Evolutionary conservation across 2,329 filamentous ascomycete species (phyloP).

Genomic region (Ilyonectria robusta): DNA sequence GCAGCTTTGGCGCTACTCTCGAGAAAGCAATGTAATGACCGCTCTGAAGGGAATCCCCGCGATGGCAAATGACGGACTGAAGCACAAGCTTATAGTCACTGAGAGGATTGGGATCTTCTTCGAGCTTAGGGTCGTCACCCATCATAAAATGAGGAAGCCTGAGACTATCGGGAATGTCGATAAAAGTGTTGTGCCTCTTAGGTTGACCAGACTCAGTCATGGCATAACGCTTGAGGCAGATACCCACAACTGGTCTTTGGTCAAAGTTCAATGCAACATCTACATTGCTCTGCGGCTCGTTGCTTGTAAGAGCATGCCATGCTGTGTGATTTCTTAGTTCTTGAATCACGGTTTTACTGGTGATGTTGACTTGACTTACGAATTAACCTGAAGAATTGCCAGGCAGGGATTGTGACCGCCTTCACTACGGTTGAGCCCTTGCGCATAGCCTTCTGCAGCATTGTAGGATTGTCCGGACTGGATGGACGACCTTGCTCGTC

Average conservation of each 20-base stretch:
- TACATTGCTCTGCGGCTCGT: conserved; percentile 73
- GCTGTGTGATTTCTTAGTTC: conserved; percentile 68
- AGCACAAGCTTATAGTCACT: conserved; percentile 93
- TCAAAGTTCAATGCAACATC: conserved; percentile 93
- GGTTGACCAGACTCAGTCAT: conserved; percentile 79
- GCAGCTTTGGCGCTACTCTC: conserved; percentile 75
- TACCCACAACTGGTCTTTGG: conserved; percentile 87
- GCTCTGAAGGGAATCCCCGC: conserved; percentile 86
- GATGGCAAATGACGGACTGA: conserved; percentile 93
- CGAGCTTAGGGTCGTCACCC: conserved; percentile 78
- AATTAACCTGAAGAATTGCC: conserved; percentile 96
- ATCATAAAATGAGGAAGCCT: conserved; percentile 91
- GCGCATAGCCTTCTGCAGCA: conserved; percentile 60
- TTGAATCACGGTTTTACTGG: neutral
- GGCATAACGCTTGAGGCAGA: conserved; percentile 90
- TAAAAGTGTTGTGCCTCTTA: conserved; percentile 81
- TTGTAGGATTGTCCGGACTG: conserved; percentile 57
- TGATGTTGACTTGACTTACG: conserved; percentile 73
- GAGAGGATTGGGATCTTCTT: conserved; percentile 71
- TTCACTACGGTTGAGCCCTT: conserved; percentile 72
- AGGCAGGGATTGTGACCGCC: conserved; percentile 94
- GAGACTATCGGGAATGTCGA: conserved; percentile 88
- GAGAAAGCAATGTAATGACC: conserved; percentile 94
- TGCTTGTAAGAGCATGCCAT: conserved; percentile 80
- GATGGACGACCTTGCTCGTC: conserved; percentile 64